A percentile compares a stretch with the other conserved stretches of the same genome.
phyloP scores from a whole-genome alignment of 495 filamentous ascomycete genomes.

The Cercophora newfieldiana region DNA sequence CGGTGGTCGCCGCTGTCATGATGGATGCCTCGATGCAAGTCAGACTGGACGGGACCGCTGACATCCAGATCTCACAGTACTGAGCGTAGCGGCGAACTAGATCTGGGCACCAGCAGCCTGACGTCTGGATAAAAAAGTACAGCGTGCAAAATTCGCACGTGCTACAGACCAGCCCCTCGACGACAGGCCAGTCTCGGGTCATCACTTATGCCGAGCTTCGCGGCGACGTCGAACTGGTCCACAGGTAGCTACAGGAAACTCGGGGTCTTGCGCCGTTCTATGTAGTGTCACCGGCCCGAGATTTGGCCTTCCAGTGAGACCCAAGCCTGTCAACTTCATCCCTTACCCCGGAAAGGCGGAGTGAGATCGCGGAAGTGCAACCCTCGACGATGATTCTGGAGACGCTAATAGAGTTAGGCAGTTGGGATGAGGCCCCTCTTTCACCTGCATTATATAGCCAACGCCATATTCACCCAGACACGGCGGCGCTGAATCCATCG shows the following conservation, averaged over 20 bases:
- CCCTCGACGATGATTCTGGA: too few species aligned
- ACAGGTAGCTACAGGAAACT: too few species aligned
- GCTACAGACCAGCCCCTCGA: neutral
- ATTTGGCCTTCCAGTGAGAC: too few species aligned
- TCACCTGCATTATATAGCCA: neutral
- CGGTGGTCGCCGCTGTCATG: neutral
- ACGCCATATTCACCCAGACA: neutral
- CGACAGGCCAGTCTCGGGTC: too few species aligned
- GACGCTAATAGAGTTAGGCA: too few species aligned
- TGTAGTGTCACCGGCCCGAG: too few species aligned
- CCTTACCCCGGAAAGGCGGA: too few species aligned
- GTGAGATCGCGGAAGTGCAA: too few species aligned
- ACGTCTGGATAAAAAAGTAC: neutral
- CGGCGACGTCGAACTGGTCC: too few species aligned
- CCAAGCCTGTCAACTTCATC: too few species aligned
- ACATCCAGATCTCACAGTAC: neutral
- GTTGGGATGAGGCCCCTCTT: neutral
- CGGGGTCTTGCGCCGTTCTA: too few species aligned
- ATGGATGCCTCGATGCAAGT: neutral
- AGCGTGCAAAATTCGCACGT: neutral
- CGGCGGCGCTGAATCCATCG: neutral
- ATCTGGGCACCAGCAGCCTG: neutral
- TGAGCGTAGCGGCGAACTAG: neutral
- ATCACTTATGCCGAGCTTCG: too few species aligned
- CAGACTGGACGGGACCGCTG: neutral